These are phyloP conservation scores for Daldinia grandis DNA, from an alignment of 495 filamentous ascomycete genomes.

Conservation along the genomic window DNA sequence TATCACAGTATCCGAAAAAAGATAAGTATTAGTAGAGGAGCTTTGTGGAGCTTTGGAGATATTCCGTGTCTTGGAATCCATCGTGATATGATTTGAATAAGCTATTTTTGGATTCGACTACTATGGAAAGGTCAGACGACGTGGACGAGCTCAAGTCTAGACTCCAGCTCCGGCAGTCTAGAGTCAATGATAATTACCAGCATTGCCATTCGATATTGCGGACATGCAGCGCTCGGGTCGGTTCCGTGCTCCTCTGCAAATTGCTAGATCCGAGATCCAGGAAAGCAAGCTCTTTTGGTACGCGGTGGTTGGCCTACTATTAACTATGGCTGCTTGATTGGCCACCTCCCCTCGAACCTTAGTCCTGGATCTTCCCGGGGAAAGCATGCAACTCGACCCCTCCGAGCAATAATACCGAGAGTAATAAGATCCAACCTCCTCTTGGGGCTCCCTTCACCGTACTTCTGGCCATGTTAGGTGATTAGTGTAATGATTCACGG, in stretches of 20 bases:
- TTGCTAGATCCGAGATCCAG: conserved; percentile 40
- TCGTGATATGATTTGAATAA: conserved; percentile 23
- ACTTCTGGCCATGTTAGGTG: not conserved
- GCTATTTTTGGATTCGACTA: conserved; percentile 34
- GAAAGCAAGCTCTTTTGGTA: conserved; percentile 19
- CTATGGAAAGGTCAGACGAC: conserved; percentile 27
- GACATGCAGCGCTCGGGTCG: conserved; percentile 19
- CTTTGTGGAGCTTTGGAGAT: conserved; percentile 16
- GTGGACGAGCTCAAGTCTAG: conserved; percentile 27
- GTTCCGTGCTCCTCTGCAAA: conserved; percentile 27
- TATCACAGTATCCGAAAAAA: conserved; percentile 34
- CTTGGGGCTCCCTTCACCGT: conserved; percentile 12
- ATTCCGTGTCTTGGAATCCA: conserved; percentile 7
- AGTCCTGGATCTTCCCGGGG: conserved; percentile 15
- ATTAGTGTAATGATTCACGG: not conserved
- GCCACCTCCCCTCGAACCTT: conserved; percentile 25
- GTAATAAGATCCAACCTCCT: conserved; percentile 15
- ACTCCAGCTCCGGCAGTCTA: conserved; percentile 16
- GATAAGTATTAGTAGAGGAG: not conserved
- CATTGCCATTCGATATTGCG: conserved; percentile 32
- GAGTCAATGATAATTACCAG: conserved; percentile 31
- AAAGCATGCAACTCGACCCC: conserved; percentile 16
- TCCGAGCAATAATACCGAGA: conserved; percentile 17
- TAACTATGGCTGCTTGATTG: conserved; percentile 29
- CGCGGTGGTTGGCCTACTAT: conserved; percentile 23